phyloP scores from a whole-genome alignment of 805 yeast genomes.

The Candida odintsovae region DNA sequence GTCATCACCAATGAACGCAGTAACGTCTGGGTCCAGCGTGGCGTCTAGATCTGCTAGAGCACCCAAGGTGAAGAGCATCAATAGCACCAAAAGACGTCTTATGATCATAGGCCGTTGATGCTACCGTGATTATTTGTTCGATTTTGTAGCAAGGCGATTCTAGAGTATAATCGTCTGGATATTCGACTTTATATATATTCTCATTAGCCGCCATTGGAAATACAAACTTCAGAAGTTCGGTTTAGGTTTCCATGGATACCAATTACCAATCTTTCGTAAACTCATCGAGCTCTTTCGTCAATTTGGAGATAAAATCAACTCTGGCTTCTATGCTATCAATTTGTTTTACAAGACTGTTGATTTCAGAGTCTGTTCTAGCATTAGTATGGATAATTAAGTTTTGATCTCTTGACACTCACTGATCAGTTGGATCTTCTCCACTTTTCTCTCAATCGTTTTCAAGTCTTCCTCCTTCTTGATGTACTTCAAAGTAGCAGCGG shows the following conservation, averaged over 20 bases:
- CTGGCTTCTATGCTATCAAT: slow-evolving; percentile 11
- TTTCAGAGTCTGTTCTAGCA: slow-evolving; percentile 23
- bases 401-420: slow-evolving; percentile 10
- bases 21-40: neutral
- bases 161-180: no score
- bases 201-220: slow-evolving; percentile 13
- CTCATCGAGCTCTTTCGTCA: slow-evolving; percentile 15
- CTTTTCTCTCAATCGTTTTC: slow-evolving; percentile 20
- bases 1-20: neutral
- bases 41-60: neutral
- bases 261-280: slow-evolving; percentile 9
- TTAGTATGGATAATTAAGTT: slow-evolving; percentile 1
- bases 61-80: neutral
- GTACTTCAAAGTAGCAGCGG: slow-evolving; percentile 50
- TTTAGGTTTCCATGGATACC: neutral
- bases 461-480: slow-evolving; percentile 39
- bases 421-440: slow-evolving; percentile 11
- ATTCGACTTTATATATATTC: neutral
- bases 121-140: neutral
- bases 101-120: neutral
- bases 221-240: no score
- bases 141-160: neutral
- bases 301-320: slow-evolving; percentile 12
- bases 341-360: slow-evolving; percentile 10
- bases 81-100: neutral